Evolutionary conservation across 768 basidiomycete genomes (phyloP).

Genomic region (Mycena kentingensis): DNA sequence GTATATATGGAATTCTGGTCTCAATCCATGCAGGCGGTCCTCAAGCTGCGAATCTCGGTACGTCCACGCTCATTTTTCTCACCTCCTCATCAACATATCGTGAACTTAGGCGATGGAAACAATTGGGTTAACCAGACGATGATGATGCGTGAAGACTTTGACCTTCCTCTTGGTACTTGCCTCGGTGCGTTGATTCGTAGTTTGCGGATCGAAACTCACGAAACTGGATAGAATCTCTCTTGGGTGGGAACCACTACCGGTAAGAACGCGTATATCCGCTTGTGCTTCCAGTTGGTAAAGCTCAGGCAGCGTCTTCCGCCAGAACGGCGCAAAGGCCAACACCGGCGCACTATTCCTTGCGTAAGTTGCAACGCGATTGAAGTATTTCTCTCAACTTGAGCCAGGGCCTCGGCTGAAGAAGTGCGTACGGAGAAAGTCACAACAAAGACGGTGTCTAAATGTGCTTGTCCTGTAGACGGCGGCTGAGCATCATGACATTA

Average conservation of each 20-base stretch:
- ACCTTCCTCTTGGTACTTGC: conserved; percentile 39
- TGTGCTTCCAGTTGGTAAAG: background rate
- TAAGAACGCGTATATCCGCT: conserved; percentile 7
- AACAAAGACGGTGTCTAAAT: background rate
- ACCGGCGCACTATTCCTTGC: conserved; percentile 46
- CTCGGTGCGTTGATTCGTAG: conserved; percentile 11
- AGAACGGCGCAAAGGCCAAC: conserved; percentile 39
- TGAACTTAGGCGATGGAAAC: conserved; percentile 51
- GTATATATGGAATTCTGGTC: background rate
- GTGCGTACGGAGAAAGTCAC: background rate
- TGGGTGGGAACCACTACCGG: conserved; percentile 55
- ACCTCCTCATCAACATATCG: too few species aligned
- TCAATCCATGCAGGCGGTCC: conserved; percentile 12
- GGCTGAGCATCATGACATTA: conserved; percentile 36
- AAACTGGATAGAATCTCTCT: conserved; percentile 35
- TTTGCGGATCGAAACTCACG: background rate
- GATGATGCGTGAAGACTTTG: conserved; percentile 20
- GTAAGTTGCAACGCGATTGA: conserved; percentile 32
- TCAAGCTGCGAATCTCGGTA: conserved; percentile 46
- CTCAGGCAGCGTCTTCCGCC: conserved; percentile 38
- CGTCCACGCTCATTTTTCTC: too few species aligned
- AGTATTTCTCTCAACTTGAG: background rate
- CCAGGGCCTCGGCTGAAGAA: conserved; percentile 16
- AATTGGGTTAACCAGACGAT: conserved; percentile 43
- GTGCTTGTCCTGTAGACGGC: conserved; percentile 5